Percentiles rank a stretch among this genome's conserved stretches.
Conservation (phyloP, 805 yeast genomes). For the Teunomyces atbi region DNA sequence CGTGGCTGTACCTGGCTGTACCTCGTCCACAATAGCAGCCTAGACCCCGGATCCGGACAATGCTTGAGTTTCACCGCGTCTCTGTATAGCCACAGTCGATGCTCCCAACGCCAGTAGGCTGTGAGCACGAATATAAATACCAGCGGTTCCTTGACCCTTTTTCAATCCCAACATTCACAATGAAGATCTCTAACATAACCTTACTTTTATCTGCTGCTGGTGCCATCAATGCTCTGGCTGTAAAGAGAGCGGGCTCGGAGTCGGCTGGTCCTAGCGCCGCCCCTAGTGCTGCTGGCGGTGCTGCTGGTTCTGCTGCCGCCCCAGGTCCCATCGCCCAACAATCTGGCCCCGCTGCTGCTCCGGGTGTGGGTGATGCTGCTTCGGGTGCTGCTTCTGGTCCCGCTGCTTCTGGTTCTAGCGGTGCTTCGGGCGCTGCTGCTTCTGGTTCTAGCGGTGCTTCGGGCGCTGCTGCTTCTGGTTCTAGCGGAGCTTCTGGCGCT, state of each 20-base stretch:
- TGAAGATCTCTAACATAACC: conserved; percentile 13
- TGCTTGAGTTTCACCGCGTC: background rate
- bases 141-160: too few relatives aligned
- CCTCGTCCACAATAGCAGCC: background rate
- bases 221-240: conserved; percentile 9
- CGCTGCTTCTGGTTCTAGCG: background rate
- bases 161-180: background rate
- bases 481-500: conserved; percentile 4
- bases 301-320: conserved; percentile 1
- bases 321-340: too few relatives aligned
- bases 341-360: background rate
- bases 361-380: conserved; percentile 3
- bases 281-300: conserved; percentile 5
- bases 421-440: conserved; percentile 2
- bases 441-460: background rate
- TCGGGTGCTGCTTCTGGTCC: background rate
- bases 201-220: conserved; percentile 13
- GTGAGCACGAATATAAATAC: background rate
- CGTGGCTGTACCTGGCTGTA: background rate
- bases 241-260: conserved; percentile 4
- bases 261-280: conserved; percentile 6
- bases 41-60: background rate
- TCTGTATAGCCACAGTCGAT: background rate
- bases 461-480: conserved; percentile 2
- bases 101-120: background rate